phyloP scores from a whole-genome alignment of 345 rosid species.

The Tarenaya hassleriana region DNA sequence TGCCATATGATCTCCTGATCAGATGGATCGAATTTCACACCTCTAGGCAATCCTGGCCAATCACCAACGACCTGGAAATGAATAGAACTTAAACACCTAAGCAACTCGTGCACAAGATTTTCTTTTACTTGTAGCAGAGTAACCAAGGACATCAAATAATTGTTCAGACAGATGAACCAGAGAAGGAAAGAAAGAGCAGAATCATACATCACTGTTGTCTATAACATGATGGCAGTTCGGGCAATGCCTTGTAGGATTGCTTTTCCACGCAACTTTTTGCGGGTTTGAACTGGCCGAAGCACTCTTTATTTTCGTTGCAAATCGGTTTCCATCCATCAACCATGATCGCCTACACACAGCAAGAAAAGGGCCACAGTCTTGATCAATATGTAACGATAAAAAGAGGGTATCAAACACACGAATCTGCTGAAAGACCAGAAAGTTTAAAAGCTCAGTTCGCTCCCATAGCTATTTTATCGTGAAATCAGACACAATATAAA shows the following conservation, averaged over 20 bases:
- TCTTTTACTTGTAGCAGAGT: not conserved
- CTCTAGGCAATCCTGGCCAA: constrained; percentile 94
- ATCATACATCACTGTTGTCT: constrained; percentile 77
- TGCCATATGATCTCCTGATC: constrained; percentile 91
- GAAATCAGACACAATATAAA: constrained; percentile 3
- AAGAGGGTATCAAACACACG: constrained; percentile 4
- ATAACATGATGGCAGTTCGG: constrained; percentile 69
- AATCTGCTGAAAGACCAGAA: constrained; percentile 4
- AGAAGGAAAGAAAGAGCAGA: not conserved
- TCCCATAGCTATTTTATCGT: not conserved
- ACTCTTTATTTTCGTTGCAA: constrained; percentile 83
- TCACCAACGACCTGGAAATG: constrained; percentile 54
- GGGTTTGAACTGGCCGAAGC: constrained; percentile 50
- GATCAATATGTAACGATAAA: constrained; percentile 5
- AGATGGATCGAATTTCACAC: constrained; percentile 94
- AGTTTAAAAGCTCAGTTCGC: not conserved
- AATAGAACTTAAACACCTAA: not conserved
- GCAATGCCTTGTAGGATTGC: constrained; percentile 81
- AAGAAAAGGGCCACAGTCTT: too few species aligned
- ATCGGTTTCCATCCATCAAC: constrained; percentile 73
- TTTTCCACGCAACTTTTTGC: constrained; percentile 50
- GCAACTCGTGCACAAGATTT: too few species aligned
- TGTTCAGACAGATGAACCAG: not conserved
- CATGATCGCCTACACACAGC: constrained; percentile 57
- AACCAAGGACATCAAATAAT: not conserved